Base-by-base conservation (phyloP, 2,329 filamentous ascomycete genomes). In the Verticillium tricorpus region DNA sequence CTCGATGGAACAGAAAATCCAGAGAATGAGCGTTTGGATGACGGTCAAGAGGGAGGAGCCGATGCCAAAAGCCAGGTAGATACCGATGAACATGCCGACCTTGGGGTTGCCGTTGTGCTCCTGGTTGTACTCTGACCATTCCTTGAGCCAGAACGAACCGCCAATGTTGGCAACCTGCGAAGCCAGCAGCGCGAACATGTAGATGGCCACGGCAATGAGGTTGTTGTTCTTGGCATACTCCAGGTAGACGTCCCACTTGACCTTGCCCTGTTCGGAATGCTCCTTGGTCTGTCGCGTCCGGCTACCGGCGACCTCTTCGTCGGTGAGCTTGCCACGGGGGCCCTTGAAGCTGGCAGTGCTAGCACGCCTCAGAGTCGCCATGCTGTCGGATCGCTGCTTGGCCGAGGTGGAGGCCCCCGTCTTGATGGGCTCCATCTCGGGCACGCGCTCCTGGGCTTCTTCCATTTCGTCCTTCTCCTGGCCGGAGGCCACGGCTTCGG, bases 1-100 rank as follows among this genome's bases (percentile, higher is more conserved):
- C 85, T 99, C 95, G 65, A 99, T 99, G 5, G 95, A 98, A 78
- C 96, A 99, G 79, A 99, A 98, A 67, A 99, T 98, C 95, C 95
- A 99, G 32, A 99, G 82, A 66, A 99, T 93, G 68, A 99, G 80
- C 6, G 94, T 98, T 77, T 98, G 95, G 34, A 96, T 72, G 52
- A 98, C 92, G 3, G 96, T 94, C 66, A 99, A 81, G 54, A 86
- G 83, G 50, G 95, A 90, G 31, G 91, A 89, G 35, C 94, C 94
- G 59, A 99, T 85, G 57, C 95, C 96, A 76, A 99, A 91, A 17
- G 90, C 92, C 76, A 99, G 95, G 78, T 99, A 99, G 66, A 99
- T 87, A 62, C 94, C 92, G 71, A 99, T 91, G 72, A 93, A 99
- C 76, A 92, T 96, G 68, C 90, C 93, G 62, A 96, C 85, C 40